phyloP scores from a whole-genome alignment of 1,284 basidiomycete genomes.

The Ceratobasidium theobromae region DNA sequence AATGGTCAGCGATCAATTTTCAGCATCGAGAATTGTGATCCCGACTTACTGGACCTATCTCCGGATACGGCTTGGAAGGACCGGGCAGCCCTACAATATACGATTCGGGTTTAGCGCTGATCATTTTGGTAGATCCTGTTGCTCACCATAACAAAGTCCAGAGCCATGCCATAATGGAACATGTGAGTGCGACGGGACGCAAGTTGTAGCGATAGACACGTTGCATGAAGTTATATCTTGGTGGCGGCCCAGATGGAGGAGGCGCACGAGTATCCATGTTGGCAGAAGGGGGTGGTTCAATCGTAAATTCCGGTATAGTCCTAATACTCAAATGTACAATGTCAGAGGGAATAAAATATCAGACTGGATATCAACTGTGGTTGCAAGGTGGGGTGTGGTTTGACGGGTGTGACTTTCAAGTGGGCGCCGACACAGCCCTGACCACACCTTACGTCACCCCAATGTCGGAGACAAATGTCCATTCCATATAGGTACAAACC shows the following conservation, averaged over 20 bases:
- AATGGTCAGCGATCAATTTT: not conserved
- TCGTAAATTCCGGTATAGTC: no score
- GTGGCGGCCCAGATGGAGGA: constrained; percentile 16
- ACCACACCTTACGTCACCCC: not conserved
- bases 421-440: not conserved
- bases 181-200: constrained; percentile 24
- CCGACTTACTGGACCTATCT: constrained; percentile 7
- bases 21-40: not conserved
- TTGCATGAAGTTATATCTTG: constrained; percentile 25
- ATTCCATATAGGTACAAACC: not conserved
- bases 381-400: constrained; percentile 15
- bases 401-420: not conserved
- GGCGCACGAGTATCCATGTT: constrained; percentile 13
- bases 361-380: constrained; percentile 29
- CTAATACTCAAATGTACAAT: no score
- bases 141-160: constrained; percentile 30
- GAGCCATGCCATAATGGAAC: constrained; percentile 9
- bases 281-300: not conserved
- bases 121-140: not conserved
- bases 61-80: constrained; percentile 21
- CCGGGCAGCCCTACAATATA: constrained; percentile 12
- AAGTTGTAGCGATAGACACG: constrained; percentile 25
- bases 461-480: not conserved
- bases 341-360: not conserved
- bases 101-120: not conserved